These are phyloP conservation scores for Coemansia asiatica DNA, from an alignment of 192 early-diverging fungal species.

Conservation along the genomic window DNA sequence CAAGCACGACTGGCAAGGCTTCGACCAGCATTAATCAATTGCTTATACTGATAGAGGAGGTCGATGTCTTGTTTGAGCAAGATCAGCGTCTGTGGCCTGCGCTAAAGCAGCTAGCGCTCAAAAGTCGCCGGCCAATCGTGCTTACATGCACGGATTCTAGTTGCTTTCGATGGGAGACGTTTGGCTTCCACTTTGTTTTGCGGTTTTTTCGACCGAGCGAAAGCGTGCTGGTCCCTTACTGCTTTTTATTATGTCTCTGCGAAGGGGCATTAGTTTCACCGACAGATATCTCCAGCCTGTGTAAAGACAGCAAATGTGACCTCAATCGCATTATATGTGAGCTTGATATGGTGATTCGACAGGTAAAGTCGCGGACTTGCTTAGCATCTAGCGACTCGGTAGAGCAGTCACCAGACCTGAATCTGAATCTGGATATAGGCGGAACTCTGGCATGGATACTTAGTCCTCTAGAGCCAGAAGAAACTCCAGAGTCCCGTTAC, in stretches of 20 bases:
- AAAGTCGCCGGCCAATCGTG: constrained; percentile 77
- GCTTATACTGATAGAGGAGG: constrained; percentile 81
- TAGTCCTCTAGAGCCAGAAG: constrained; percentile 14
- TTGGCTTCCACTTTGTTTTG: constrained; percentile 38
- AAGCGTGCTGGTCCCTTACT: constrained; percentile 39
- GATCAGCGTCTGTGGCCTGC: constrained; percentile 79
- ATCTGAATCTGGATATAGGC: constrained; percentile 15
- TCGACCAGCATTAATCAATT: constrained; percentile 51
- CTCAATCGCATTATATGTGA: constrained; percentile 37
- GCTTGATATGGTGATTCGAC: constrained; percentile 28
- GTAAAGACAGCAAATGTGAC: constrained; percentile 24
- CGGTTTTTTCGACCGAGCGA: constrained; percentile 32
- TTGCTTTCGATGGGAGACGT: constrained; percentile 35
- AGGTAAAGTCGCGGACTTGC: not conserved
- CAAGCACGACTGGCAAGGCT: not conserved
- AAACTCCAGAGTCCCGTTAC: constrained; percentile 38
- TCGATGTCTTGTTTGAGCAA: constrained; percentile 77
- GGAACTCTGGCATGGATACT: constrained; percentile 39
- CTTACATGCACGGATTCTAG: constrained; percentile 66
- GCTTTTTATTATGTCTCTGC: constrained; percentile 42
- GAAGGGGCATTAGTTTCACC: constrained; percentile 34
- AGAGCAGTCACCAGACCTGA: not conserved
- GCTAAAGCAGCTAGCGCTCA: constrained; percentile 65
- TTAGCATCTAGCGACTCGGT: not conserved
- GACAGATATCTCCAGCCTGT: constrained; percentile 17